Evolutionary conservation across 345 rosid species (phyloP).

Genomic region (Sonneratia alba): DNA sequence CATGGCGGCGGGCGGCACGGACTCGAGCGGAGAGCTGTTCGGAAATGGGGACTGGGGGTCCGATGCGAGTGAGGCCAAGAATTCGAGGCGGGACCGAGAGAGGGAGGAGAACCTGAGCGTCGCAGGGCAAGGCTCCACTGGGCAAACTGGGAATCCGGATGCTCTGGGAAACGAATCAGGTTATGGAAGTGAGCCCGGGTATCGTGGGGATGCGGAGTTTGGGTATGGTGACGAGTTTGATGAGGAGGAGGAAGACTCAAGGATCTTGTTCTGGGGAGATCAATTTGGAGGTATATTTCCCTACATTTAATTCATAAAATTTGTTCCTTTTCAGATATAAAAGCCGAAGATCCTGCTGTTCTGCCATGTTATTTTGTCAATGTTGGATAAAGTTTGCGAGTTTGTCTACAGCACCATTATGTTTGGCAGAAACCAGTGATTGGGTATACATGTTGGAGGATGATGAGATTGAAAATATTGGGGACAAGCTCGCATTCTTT

Average conservation of each 20-base stretch:
- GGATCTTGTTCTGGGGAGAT: conserved; percentile 71
- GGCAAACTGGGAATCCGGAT: conserved; percentile 37
- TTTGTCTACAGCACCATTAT: background rate
- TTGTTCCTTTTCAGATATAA: background rate
- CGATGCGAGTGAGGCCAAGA: conserved; percentile 76
- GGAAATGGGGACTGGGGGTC: conserved; percentile 77
- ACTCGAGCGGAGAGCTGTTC: conserved; percentile 93
- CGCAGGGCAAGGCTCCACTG: conserved; percentile 15
- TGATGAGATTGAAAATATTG: background rate
- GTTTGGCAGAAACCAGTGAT: background rate
- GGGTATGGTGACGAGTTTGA: conserved; percentile 93
- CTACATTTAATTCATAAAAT: background rate
- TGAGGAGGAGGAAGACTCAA: conserved; percentile 86
- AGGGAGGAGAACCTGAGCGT: conserved; percentile 33
- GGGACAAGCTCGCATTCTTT: background rate
- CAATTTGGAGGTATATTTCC: conserved; percentile 46
- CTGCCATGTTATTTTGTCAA: background rate
- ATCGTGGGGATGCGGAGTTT: conserved; percentile 91
- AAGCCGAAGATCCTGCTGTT: background rate
- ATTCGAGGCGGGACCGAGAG: conserved; percentile 50
- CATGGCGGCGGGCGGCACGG: conserved; percentile 76
- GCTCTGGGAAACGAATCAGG: conserved; percentile 75
- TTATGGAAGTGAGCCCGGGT: conserved; percentile 94
- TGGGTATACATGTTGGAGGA: background rate
- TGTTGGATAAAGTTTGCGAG: background rate